Base-by-base conservation (phyloP, 805 yeast species). In the Wickerhamiella kurtzmanii region DNA sequence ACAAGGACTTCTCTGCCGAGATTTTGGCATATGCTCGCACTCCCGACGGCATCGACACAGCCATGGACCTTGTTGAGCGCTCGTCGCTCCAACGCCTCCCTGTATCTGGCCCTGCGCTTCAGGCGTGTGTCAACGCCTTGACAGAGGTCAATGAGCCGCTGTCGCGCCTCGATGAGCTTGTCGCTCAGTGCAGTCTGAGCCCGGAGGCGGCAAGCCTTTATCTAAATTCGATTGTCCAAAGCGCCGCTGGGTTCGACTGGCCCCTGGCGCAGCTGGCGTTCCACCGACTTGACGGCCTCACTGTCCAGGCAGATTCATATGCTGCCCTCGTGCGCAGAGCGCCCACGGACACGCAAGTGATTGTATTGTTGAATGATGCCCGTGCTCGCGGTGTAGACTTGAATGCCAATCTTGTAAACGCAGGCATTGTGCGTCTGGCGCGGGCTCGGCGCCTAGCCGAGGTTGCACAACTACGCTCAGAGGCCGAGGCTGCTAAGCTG, bases 391-490 rank as follows among this genome's bases (percentile, higher is more conserved):
- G 59, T 17, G 60, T 64, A 3, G 35, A 17, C 32, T 61, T 64
- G n/a, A 56, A 59, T 45, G 60, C 67, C 2, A 61, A 54, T 41
- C 50, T 65, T 21, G 66, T 61, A 50, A 65, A 65, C 50, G 65
- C 61, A 17, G 51, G 60, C 22, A 50, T 65, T 22, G 55, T 66
- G 13, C 62, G 64, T 52, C 51, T 65, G 39, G 58, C 68, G 36
- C 63, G 62, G 47, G 67, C 69, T 13, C 55, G 69, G 11, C 56
- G 64, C 22, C 49, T 59, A 32, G 55, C 53, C 20, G 66, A 63
- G 28, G 68, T 67, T 19, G 38, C 58, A 48, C 38, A 41, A 13
- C 48, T 59, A 35, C 65, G 59, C 45, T 44, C 52, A 15, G 64
- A 62, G 44, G 66, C 65, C 69, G 57, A 52, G 3, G 40, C 40